Conservation (phyloP, 1,284 basidiomycete genomes). For the Neolentinus lepideus region DNA sequence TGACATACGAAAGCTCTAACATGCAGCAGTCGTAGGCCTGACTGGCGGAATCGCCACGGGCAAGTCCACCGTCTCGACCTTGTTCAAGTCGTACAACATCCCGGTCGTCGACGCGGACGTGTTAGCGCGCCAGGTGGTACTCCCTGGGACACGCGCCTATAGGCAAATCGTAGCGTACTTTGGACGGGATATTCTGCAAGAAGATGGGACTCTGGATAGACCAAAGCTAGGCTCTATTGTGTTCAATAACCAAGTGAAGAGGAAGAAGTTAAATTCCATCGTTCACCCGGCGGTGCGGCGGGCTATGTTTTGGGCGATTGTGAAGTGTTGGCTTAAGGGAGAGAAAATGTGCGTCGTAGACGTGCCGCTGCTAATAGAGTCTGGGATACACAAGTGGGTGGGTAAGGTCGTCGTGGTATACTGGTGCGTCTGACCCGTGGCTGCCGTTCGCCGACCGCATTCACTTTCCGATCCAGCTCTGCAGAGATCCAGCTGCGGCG, state of each 20-base stretch:
- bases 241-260: slow-evolving; percentile 72
- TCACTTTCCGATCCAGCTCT: slow-evolving; percentile 36
- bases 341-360: slow-evolving; percentile 81
- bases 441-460: neutral
- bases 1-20: neutral
- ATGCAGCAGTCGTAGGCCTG: slow-evolving; percentile 76
- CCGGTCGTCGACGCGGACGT: slow-evolving; percentile 92
- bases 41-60: slow-evolving; percentile 97
- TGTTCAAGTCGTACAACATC: slow-evolving; percentile 60
- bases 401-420: slow-evolving; percentile 86
- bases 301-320: slow-evolving; percentile 66
- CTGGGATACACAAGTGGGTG: slow-evolving; percentile 81
- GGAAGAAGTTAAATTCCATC: slow-evolving; percentile 76
- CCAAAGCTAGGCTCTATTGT: slow-evolving; percentile 81
- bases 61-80: slow-evolving; percentile 85
- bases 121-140: slow-evolving; percentile 83
- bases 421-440: slow-evolving; percentile 48
- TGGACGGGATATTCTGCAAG: slow-evolving; percentile 59
- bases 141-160: slow-evolving; percentile 77
- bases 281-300: slow-evolving; percentile 85
- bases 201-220: slow-evolving; percentile 76
- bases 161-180: slow-evolving; percentile 64
- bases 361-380: slow-evolving; percentile 91
- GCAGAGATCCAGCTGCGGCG: slow-evolving; percentile 74
- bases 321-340: slow-evolving; percentile 74